Base-by-base conservation (phyloP, 139 green algal species). In the Pleodorina starrii region DNA sequence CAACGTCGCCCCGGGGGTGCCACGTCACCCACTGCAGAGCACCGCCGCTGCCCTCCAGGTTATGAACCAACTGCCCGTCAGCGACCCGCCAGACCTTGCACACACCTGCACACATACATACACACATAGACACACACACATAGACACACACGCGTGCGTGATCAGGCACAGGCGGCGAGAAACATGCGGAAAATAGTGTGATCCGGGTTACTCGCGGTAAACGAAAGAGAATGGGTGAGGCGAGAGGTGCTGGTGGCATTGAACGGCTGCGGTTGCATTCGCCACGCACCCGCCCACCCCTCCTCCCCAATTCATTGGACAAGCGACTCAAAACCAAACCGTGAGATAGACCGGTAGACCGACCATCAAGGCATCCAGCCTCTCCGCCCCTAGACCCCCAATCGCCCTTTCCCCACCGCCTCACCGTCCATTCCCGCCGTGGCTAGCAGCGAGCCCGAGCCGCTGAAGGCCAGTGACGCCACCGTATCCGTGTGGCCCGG, bases 1-100 rank as follows among this genome's bases (percentile, higher is more conserved):
- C 36, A 43, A 99, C 95, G 57, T 97, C 90, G 27, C 97, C 97
- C 32, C 93, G 94, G 5, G 98, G 97, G 89, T 99, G 98, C 98
- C 98, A 99, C 12, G 44, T 23, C 82, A 99, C 35, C 97, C 98
- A 99, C 66, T 98, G 93, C 11, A 99, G 79, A 42, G 91, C 93
- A 7, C 97, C 96, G 19, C 89, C 95, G 9, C 96, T 96, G 14
- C 97, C 97, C 68, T 99, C 97, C 25, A 99, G 92, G 25, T 59
- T 94, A 35, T 94, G 92, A 32, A 95, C 44, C 48, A 93, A 66
- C 43, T 84, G 57, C 11, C 95, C 97, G 23, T 77, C 93, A 23
- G 43, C 42, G 19, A 80, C 79, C 43, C 96, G 90, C 96, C 96
- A 98, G 38, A 99, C 87, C 59, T 93, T 93, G 11, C 96, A 94